A percentile compares a stretch with the other conserved stretches of the same genome.
phyloP scores from a whole-genome alignment of 176 grass and related monocot species.

The Hordeum marinum region DNA sequence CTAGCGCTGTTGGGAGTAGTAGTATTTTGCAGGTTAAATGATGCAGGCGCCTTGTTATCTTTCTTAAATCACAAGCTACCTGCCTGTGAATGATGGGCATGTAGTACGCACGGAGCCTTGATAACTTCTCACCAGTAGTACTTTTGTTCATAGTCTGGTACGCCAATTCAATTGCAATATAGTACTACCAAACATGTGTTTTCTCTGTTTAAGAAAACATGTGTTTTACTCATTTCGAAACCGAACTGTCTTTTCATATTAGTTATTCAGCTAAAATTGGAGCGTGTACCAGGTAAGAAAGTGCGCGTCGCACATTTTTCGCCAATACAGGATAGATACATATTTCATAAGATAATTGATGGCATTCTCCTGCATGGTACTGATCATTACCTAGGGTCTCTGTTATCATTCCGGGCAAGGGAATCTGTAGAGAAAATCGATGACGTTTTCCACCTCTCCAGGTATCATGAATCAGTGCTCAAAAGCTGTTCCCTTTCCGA shows the following conservation, averaged over 20 bases:
- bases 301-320: neutral
- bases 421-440: neutral
- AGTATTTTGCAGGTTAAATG: constrained; percentile 18
- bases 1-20: neutral
- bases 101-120: neutral
- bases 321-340: neutral
- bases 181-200: neutral
- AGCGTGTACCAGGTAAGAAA: neutral
- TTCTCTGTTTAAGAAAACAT: too few relatives aligned
- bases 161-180: neutral
- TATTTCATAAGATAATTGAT: neutral
- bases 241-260: neutral
- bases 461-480: neutral
- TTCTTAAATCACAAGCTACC: constrained; percentile 13
- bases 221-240: neutral
- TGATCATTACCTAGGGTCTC: neutral
- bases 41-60: neutral
- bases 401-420: neutral
- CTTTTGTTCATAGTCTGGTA: neutral
- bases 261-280: neutral
- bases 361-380: neutral
- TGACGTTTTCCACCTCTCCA: neutral
- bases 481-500: neutral
- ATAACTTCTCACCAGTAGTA: neutral
- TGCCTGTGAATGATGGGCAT: neutral